Evolutionary conservation across 2,329 filamentous ascomycete genomes (phyloP).

Genomic region (Paecilomyces formosus): DNA sequence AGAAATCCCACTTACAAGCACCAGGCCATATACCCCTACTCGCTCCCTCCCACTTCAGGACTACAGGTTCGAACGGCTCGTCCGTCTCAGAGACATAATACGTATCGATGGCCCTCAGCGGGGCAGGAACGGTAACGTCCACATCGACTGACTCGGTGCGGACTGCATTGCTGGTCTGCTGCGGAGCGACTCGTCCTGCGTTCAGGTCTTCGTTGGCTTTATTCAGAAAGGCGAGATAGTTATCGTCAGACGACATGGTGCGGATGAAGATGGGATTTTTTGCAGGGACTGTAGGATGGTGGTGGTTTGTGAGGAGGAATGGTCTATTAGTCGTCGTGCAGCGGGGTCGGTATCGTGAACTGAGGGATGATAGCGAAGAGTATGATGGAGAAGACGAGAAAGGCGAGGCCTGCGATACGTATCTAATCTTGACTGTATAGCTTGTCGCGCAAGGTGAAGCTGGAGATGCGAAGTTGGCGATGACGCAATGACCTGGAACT

Average conservation of each 20-base stretch:
- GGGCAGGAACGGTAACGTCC: conserved; percentile 53
- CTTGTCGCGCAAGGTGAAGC: not conserved
- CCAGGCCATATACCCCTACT: conserved; percentile 25
- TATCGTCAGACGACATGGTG: conserved; percentile 58
- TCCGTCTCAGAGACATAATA: conserved; percentile 78
- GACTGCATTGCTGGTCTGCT: conserved; percentile 20
- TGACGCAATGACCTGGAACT: conserved; percentile 17
- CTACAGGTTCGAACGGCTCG: conserved; percentile 75
- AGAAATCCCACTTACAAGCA: conserved; percentile 17
- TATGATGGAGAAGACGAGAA: not conserved
- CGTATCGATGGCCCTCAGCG: conserved; percentile 49
- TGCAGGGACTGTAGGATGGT: not conserved
- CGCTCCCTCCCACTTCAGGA: conserved; percentile 48
- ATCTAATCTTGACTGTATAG: not conserved
- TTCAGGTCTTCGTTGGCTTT: conserved; percentile 69
- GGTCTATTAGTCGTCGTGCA: not conserved
- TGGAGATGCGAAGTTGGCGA: conserved; percentile 10
- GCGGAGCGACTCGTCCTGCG: conserved; percentile 16
- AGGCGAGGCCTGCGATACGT: not conserved
- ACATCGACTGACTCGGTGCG: conserved; percentile 33
- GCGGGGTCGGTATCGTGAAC: not conserved
- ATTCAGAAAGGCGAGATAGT: conserved; percentile 76
- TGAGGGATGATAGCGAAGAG: not conserved
- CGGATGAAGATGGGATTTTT: not conserved
- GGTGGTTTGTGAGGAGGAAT: not conserved